Evolutionary conservation across 352 stramenopile species (phyloP).

Genomic region (Plasmopara viticola): DNA sequence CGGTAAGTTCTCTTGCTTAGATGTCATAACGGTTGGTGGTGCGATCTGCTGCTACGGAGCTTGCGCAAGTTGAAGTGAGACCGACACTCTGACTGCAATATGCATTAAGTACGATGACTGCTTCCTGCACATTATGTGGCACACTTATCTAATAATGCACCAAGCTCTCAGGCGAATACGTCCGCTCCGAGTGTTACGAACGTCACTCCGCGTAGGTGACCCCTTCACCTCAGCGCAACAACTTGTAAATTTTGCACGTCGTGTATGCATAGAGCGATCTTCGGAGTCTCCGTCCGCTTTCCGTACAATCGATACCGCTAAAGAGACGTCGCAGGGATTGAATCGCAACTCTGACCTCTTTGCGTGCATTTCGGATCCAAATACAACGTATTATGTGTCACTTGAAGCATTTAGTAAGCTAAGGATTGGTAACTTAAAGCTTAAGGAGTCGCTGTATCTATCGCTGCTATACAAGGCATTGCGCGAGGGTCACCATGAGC

Average conservation of each 20-base stretch:
- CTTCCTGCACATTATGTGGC: no score
- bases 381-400: slow-evolving; percentile 21
- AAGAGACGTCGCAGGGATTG: neutral
- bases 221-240: no score
- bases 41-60: neutral
- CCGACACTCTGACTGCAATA: slow-evolving; percentile 9
- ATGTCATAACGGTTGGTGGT: slow-evolving; percentile 9
- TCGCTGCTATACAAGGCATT: slow-evolving; percentile 62
- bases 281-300: neutral
- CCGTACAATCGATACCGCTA: neutral
- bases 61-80: slow-evolving; percentile 22
- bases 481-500: slow-evolving; percentile 24
- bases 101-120: no score
- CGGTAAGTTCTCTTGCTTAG: slow-evolving; percentile 9
- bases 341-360: slow-evolving; percentile 2
- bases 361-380: slow-evolving; percentile 3
- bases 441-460: slow-evolving; percentile 41
- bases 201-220: no score
- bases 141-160: no score
- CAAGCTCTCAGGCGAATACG: no score
- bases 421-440: slow-evolving; percentile 7
- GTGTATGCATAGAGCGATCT: no score
- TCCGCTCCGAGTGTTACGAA: no score
- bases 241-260: no score
- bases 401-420: slow-evolving; percentile 32